phyloP scores from a whole-genome alignment of 495 filamentous ascomycete species.

The Amniculicola lignicola region DNA sequence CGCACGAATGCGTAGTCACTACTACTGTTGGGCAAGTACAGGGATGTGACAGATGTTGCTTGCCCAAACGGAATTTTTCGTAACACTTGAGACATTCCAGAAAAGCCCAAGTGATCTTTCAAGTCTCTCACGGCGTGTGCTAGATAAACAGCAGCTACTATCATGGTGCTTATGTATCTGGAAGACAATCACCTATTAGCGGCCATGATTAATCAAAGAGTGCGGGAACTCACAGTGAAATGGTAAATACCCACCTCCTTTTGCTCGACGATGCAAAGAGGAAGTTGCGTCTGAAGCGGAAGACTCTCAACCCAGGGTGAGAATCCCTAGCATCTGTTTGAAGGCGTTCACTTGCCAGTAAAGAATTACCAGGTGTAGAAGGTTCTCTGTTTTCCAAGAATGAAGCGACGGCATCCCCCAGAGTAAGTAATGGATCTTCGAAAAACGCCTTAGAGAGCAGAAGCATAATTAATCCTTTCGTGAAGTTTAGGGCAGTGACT shows the following conservation, averaged over 20 bases:
- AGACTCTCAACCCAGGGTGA: not conserved
- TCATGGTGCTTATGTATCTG: not conserved
- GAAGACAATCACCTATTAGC: not conserved
- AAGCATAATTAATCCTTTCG: not conserved
- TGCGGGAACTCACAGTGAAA: not conserved
- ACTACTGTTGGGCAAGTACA: not conserved
- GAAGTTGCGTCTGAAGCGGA: not conserved
- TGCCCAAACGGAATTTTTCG: not conserved
- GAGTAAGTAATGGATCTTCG: not conserved
- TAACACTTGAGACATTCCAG: too few species aligned
- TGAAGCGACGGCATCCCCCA: constrained; percentile 1
- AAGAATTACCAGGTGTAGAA: not conserved
- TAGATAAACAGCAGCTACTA: not conserved
- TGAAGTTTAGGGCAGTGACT: not conserved
- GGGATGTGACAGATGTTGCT: not conserved
- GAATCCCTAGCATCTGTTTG: not conserved
- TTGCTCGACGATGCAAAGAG: not conserved
- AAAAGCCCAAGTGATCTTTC: not conserved
- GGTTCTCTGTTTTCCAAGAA: not conserved
- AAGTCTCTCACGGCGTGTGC: not conserved
- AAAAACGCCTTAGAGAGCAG: not conserved
- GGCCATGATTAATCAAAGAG: not conserved
- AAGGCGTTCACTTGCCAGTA: too few species aligned
- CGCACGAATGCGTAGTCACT: not conserved
- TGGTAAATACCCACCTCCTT: not conserved